Percentiles rank a stretch among this genome's conserved stretches.
Conservation (phyloP, 1,284 basidiomycete species). For the Hemileia vastatrix region DNA sequence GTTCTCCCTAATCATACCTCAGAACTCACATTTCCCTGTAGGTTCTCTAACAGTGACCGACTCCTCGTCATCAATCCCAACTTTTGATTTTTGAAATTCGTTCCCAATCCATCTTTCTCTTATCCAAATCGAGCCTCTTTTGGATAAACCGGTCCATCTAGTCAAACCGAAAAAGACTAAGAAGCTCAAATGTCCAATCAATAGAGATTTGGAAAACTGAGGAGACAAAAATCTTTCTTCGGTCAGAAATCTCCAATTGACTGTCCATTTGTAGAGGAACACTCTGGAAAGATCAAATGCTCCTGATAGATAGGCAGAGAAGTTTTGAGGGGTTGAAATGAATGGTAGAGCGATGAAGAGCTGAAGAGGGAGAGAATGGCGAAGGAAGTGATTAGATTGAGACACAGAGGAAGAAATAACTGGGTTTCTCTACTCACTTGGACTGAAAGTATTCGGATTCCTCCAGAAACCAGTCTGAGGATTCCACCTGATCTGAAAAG, state of each 20-base stretch:
- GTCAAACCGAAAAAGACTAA: slow-evolving; percentile 28
- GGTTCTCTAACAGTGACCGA: too few species aligned
- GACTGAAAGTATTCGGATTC: neutral
- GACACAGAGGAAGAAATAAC: neutral
- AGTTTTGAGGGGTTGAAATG: slow-evolving; percentile 23
- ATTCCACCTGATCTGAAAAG: slow-evolving; percentile 31
- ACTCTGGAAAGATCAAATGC: slow-evolving; percentile 39
- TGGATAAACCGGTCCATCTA: slow-evolving; percentile 32
- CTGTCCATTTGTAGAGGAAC: slow-evolving; percentile 42
- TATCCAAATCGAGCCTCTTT: slow-evolving; percentile 31
- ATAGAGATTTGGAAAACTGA: slow-evolving; percentile 25
- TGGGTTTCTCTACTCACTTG: neutral
- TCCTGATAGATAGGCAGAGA: slow-evolving; percentile 26
- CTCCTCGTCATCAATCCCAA: too few species aligned
- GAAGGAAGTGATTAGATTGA: slow-evolving; percentile 8
- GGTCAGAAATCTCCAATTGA: slow-evolving; percentile 39
- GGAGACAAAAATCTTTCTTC: slow-evolving; percentile 30
- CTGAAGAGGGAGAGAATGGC: slow-evolving; percentile 28
- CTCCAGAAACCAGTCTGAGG: neutral
- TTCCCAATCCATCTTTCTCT: slow-evolving; percentile 8
- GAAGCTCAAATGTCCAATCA: slow-evolving; percentile 27
- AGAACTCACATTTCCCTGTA: neutral
- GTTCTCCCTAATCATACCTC: too few species aligned
- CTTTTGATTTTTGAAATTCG: too few species aligned
- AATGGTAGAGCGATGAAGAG: slow-evolving; percentile 34